These are phyloP conservation scores for Dicorynia guianensis DNA, from an alignment of 306 rosid genomes.

Conservation along the genomic window DNA sequence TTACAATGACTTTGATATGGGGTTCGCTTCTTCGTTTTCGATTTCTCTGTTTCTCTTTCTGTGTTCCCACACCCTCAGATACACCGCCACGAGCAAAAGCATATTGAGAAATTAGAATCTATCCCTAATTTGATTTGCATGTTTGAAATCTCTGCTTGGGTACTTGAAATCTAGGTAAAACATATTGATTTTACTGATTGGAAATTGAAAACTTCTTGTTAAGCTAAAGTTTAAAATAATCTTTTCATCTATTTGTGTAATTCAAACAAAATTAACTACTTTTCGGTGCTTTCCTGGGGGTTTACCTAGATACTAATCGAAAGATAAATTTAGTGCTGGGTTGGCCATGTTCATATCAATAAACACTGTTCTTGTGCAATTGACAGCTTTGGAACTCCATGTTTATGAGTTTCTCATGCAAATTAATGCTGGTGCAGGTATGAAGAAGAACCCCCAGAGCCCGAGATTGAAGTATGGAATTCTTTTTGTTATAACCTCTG, in stretches of 20 bases:
- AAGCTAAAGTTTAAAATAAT: neutral
- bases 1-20: conserved; percentile 33
- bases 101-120: neutral
- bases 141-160: neutral
- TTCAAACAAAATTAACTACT: neutral
- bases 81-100: neutral
- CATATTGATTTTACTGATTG: neutral
- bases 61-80: neutral
- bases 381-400: neutral
- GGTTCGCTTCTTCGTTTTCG: neutral
- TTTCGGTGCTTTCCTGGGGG: neutral
- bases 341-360: neutral
- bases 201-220: neutral
- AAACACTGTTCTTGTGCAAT: neutral
- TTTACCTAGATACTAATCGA: too few relatives aligned
- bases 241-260: neutral
- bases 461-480: conserved; percentile 74
- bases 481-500: neutral
- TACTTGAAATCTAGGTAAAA: neutral
- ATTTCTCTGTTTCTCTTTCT: conserved; percentile 5
- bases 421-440: conserved; percentile 56
- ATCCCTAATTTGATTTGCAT: neutral
- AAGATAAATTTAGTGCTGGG: neutral
- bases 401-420: neutral
- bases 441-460: conserved; percentile 90